Evolutionary conservation across 345 rosid species (phyloP), one percentile per base, ranked within the genome.

Genomic region (Gossypium rotundifolium): DNA sequence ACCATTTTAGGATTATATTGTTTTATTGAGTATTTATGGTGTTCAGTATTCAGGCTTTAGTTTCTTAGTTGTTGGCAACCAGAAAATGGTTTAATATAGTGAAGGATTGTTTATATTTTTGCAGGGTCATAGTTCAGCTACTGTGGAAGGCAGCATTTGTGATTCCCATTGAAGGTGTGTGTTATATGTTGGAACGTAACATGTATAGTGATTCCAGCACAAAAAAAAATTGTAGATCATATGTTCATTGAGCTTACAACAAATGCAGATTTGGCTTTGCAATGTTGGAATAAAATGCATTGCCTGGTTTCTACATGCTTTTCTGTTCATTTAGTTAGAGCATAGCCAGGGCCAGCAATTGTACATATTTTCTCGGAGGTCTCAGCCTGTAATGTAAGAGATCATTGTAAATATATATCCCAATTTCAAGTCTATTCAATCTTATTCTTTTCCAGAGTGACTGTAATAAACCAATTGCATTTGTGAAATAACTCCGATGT

Each of bases 181-280:
- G 40, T 27, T 70, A 75, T 74, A 68, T 62, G 59, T 73, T 45
- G 69, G 54, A 72, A 29, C 72, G 68, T 63, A 61, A 74, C 72
- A 12, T 83, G 84, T 85, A 83, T 68, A 81, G 78, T 71, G 81
- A 59, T 65, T 79, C 73, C 74, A 52, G 79, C 20, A 68, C 77
- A 65, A 66, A 66, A 57, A 57, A 23, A 70, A 33, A 60, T 73
- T 74, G 71, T 61, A 71, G 72, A 76, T 71, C 77, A 62, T 57
- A 27, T 40, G 42, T 61, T 67, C 60, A 42, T 52, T 60, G 72
- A 61, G 71, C 44, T 69, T 60, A 48, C 44, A 14, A 64, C 71
- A 65, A 49, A 7, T 17, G 51, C 60, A 7, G 38, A 5, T 16
- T 58, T 17, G 57, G 73, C 76, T 42, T 44, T 49, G 46, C 27